phyloP scores from a whole-genome alignment of 495 filamentous ascomycete genomes.

The Podospora conica region DNA sequence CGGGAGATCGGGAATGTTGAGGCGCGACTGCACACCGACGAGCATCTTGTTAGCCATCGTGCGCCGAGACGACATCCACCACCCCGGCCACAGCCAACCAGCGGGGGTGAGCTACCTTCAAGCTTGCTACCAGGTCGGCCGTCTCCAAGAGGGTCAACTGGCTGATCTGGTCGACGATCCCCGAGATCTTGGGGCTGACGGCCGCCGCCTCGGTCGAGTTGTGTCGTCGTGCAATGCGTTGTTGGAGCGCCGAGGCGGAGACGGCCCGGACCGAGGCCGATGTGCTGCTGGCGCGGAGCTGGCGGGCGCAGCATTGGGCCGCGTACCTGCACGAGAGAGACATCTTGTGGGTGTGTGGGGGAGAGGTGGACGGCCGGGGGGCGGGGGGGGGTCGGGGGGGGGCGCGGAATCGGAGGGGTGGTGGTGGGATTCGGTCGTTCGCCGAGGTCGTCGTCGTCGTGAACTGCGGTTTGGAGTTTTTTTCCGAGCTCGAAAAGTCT shows the following conservation, averaged over 20 bases:
- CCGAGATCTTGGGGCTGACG: slow-evolving; percentile 77
- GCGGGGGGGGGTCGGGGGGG: background rate
- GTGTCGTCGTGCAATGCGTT: slow-evolving; percentile 52
- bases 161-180: slow-evolving; percentile 96
- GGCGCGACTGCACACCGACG: slow-evolving; percentile 58
- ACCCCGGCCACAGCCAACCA: background rate
- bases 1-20: slow-evolving; percentile 97
- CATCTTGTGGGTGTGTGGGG: slow-evolving; percentile 38
- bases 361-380: background rate
- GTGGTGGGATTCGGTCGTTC: slow-evolving; percentile 13
- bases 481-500: slow-evolving; percentile 26
- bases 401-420: slow-evolving; percentile 1
- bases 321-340: slow-evolving; percentile 53
- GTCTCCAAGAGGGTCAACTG: slow-evolving; percentile 97
- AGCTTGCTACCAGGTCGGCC: slow-evolving; percentile 81
- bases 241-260: slow-evolving; percentile 31
- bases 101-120: slow-evolving; percentile 58
- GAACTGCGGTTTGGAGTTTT: slow-evolving; percentile 14
- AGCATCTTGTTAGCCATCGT: background rate
- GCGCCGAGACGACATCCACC: background rate
- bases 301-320: slow-evolving; percentile 53
- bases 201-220: slow-evolving; percentile 64
- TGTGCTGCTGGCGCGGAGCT: slow-evolving; percentile 37
- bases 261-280: slow-evolving; percentile 27
- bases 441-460: slow-evolving; percentile 11